Percentiles rank a stretch among this genome's conserved stretches.
Conservation (phyloP, 148 eudicot genomes). For the Camellia japonica region DNA sequence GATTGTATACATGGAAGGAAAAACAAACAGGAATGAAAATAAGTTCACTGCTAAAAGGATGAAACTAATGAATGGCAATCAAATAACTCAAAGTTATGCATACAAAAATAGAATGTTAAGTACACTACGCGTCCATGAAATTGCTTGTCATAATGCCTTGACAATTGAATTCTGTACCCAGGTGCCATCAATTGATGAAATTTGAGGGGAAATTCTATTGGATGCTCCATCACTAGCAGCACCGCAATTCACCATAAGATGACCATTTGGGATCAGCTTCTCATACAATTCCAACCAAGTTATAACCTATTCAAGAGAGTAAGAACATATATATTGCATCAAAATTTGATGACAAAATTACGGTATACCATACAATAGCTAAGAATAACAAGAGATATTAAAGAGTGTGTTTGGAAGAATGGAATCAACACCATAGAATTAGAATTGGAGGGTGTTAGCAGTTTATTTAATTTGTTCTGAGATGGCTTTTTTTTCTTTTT, state of each 20-base stretch:
- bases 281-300: slow-evolving; percentile 62
- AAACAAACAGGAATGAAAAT: no score
- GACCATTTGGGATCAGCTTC: slow-evolving; percentile 74
- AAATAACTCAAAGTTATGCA: neutral
- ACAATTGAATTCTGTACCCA: slow-evolving; percentile 61
- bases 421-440: neutral
- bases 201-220: slow-evolving; percentile 6
- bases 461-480: neutral
- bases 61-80: neutral
- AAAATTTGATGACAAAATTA: slow-evolving; percentile 5
- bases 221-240: slow-evolving; percentile 30
- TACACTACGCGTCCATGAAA: slow-evolving; percentile 50
- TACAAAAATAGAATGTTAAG: neutral
- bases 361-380: neutral
- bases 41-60: no score
- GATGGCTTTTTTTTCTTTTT: neutral
- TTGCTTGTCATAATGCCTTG: slow-evolving; percentile 55
- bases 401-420: neutral
- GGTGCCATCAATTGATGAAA: slow-evolving; percentile 18
- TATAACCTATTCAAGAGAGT: slow-evolving; percentile 33
- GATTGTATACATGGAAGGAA: no score
- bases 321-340: neutral
- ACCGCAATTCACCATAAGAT: slow-evolving; percentile 92
- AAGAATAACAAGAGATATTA: neutral
- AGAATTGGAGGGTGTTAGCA: neutral